Conservation (phyloP, 2,329 filamentous ascomycete species). For the Tolypocladium ovalisporum region DNA sequence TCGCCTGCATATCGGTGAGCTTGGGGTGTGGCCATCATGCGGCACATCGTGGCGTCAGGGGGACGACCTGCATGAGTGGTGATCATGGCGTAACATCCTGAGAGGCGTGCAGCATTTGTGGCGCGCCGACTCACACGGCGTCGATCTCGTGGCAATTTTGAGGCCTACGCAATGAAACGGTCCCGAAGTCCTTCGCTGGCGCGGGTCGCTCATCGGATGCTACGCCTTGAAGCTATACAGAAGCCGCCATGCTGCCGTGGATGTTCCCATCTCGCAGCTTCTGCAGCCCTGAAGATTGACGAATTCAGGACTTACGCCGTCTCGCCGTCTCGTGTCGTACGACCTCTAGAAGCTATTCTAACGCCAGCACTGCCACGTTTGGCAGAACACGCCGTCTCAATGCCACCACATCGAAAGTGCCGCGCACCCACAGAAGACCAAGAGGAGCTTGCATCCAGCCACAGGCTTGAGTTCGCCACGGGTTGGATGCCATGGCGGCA, state of each 20-base stretch:
- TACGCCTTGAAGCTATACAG: background rate
- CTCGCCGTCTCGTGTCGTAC: background rate
- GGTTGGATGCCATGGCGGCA: background rate
- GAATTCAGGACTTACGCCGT: background rate
- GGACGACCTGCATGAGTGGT: background rate
- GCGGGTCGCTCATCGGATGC: background rate
- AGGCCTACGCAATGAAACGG: background rate
- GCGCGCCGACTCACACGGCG: background rate
- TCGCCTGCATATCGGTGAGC: constrained; percentile 4
- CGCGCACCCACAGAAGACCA: background rate
- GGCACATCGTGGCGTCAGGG: background rate
- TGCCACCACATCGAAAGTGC: background rate
- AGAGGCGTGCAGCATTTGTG: background rate
- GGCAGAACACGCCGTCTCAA: background rate
- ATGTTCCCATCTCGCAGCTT: background rate
- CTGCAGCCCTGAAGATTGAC: background rate
- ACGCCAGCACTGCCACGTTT: background rate
- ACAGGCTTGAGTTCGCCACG: background rate
- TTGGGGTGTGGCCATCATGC: background rate
- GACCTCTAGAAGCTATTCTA: background rate
- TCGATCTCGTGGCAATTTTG: background rate
- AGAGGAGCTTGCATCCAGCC: background rate
- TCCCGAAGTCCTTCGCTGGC: background rate
- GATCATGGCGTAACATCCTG: background rate
- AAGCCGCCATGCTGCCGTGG: background rate